phyloP scores from a whole-genome alignment of 441 rosid genomes.

The Euphorbia corollata region DNA sequence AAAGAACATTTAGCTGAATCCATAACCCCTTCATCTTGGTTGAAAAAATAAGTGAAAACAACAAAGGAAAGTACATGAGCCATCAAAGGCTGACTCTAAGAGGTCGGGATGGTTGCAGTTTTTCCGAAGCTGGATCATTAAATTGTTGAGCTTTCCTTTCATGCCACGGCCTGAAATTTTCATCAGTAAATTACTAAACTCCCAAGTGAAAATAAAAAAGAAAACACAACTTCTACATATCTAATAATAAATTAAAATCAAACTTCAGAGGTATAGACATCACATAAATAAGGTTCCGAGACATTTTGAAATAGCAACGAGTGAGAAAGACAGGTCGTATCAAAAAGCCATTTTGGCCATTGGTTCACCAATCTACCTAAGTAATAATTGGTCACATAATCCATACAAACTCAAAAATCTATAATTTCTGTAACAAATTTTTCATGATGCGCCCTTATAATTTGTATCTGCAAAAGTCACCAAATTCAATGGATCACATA shows the following conservation, averaged over 20 bases:
- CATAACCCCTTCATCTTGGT: slow-evolving; percentile 1
- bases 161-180: slow-evolving; percentile 39
- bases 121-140: slow-evolving; percentile 78
- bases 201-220: background rate
- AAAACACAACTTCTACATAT: background rate
- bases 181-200: background rate
- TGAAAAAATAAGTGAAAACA: slow-evolving; percentile 3
- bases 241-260: background rate
- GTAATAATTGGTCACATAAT: background rate
- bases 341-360: background rate
- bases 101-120: slow-evolving; percentile 99
- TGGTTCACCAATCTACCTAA: background rate
- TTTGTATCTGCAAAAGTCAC: background rate
- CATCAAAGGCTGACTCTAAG: slow-evolving; percentile 55
- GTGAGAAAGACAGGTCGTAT: background rate
- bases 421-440: background rate
- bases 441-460: background rate
- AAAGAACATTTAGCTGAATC: slow-evolving; percentile 7
- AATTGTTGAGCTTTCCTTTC: slow-evolving; percentile 71
- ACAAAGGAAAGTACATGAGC: slow-evolving; percentile 48
- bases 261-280: background rate
- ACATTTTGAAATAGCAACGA: background rate
- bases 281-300: background rate
- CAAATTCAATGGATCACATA: background rate
- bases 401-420: background rate